Evolutionary conservation across 768 basidiomycete species (phyloP), one percentile per base, ranked within the genome.

Genomic region (Leucosporidium creatinivorum): DNA sequence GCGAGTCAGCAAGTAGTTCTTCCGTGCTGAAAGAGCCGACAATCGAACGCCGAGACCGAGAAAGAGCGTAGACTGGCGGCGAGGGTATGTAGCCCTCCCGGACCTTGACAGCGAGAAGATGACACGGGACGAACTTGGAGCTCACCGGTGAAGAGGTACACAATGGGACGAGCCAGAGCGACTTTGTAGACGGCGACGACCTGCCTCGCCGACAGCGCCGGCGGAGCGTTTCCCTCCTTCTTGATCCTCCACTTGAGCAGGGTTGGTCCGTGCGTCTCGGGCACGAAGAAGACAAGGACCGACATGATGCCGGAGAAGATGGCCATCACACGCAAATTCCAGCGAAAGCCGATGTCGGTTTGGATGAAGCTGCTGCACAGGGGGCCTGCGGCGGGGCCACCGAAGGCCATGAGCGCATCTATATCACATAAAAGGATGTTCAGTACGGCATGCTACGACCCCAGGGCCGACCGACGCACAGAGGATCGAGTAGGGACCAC

Each of bases 321-420:
- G 12, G 66, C 66, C 57, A 65, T 68, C 6, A 70, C 66, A n/a
- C 66, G 60, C 7, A 73, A 28, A 30, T 69, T 73, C 72, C 69
- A 69, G 0, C 60, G 60, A 55, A 44, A 70, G 23, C 63, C 66
- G 1, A 61, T 63, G 25, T 61, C 59, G 10, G 15, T 31, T 25
- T 67, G 58, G 61, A 73, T 68, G 66, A 70, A 73, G 4, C 54
- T 26, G 18, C 54, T 56, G 25, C 57, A 60, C 0, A 73, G 47
- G 1, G 72, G 72, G 0, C 65, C 72, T 5, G 70, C 33, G 2
- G 69, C 25, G 1, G 72, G 69, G 0, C 72, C 72, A 0, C 58
- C 59, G 61, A 73, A 73, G 7, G 72, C 72, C 36, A 58, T 56
- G 21, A 62, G 47, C 2, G 69, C 69, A 18, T 73, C 61, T 62